Conservation (phyloP, 768 basidiomycete species). For the Cyclocybe cylindracea region DNA sequence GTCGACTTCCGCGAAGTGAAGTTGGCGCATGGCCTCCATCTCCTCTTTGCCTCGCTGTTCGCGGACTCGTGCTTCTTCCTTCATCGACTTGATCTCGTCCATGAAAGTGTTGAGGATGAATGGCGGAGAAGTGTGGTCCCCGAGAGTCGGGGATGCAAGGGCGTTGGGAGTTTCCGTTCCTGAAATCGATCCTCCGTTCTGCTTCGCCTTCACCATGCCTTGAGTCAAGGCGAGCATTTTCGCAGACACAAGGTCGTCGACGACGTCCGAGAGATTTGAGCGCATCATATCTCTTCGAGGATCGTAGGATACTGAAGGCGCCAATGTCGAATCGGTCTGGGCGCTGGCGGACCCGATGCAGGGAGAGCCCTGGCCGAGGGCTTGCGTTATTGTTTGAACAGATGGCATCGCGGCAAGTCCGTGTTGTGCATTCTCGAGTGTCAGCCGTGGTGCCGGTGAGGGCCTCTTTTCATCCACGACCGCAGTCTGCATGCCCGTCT, state of each 20-base stretch:
- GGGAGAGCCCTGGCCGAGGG: too few relatives aligned
- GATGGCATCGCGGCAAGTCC: neutral
- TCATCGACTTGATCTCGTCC: slow-evolving; percentile 20
- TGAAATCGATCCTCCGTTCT: slow-evolving; percentile 5
- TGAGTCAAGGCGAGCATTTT: slow-evolving; percentile 21
- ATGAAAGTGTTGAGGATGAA: slow-evolving; percentile 14
- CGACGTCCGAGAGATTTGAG: slow-evolving; percentile 15
- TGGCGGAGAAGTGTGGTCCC: slow-evolving; percentile 6
- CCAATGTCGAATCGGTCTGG: neutral
- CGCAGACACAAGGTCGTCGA: slow-evolving; percentile 21
- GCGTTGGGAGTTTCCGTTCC: neutral
- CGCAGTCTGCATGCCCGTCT: slow-evolving; percentile 8
- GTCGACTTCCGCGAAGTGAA: slow-evolving; percentile 25
- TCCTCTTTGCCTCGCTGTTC: slow-evolving; percentile 21
- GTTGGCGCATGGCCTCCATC: slow-evolving; percentile 17
- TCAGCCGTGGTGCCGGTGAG: neutral
- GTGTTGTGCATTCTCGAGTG: neutral
- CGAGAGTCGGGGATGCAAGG: neutral
- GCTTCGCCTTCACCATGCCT: slow-evolving; percentile 11
- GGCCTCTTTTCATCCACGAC: neutral
- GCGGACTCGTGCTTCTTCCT: slow-evolving; percentile 14
- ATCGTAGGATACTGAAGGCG: slow-evolving; percentile 1
- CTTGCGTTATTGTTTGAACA: too few relatives aligned
- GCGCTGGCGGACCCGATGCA: neutral
- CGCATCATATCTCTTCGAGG: slow-evolving; percentile 7